phyloP scores from a whole-genome alignment of 768 basidiomycete genomes.

The Lactarius psammicola region DNA sequence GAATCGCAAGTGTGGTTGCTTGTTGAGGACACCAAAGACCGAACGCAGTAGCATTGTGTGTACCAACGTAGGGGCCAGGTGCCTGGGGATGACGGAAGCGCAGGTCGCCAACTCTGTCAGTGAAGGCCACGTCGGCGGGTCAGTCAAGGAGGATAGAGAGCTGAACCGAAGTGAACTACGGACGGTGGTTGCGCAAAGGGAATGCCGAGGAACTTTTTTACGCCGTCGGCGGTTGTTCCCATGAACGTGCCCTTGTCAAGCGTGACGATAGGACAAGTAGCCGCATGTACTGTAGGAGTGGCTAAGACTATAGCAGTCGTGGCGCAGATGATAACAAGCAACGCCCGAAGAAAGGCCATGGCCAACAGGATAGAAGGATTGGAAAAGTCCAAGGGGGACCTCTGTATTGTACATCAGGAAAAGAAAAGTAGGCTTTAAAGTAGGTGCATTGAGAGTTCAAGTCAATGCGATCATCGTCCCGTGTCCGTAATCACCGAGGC shows the following conservation, averaged over 20 bases:
- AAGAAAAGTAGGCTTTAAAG: no score
- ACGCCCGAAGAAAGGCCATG: slow-evolving; percentile 1
- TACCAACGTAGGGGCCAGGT: slow-evolving; percentile 20
- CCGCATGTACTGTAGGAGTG: not conserved
- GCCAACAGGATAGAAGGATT: not conserved
- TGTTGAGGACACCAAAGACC: slow-evolving; percentile 33
- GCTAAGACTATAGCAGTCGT: not conserved
- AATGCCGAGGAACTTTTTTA: slow-evolving; percentile 41
- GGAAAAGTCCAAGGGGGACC: not conserved
- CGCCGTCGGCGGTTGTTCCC: slow-evolving; percentile 31
- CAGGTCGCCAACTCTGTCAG: slow-evolving; percentile 35
- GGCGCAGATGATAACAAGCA: not conserved
- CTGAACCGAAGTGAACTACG: slow-evolving; percentile 15
- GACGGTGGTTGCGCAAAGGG: slow-evolving; percentile 44
- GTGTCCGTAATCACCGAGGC: no score
- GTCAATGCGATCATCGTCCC: no score
- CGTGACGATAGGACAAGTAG: slow-evolving; percentile 25
- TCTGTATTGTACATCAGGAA: not conserved
- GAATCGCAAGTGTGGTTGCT: not conserved
- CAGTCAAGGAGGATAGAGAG: not conserved
- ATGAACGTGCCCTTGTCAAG: slow-evolving; percentile 35
- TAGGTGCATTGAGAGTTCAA: no score
- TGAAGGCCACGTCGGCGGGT: not conserved
- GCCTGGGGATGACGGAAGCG: slow-evolving; percentile 41
- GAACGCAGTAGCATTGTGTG: slow-evolving; percentile 25